Conservation (phyloP, 805 yeast genomes). For the Isabelozyma rhagii region DNA sequence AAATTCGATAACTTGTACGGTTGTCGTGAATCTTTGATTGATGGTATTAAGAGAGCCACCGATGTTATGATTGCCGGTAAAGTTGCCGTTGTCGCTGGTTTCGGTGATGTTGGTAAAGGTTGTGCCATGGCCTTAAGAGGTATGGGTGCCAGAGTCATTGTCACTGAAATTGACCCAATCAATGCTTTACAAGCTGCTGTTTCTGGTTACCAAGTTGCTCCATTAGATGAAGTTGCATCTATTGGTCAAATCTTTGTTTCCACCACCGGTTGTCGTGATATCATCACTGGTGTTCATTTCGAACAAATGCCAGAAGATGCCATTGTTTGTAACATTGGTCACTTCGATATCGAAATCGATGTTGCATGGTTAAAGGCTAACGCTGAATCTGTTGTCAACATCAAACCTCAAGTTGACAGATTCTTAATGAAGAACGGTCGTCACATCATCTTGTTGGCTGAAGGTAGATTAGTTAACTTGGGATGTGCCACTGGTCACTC, state of each 20-base stretch:
- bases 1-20: constrained; percentile 99
- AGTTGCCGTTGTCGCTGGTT: constrained; percentile 98
- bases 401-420: constrained; percentile 99
- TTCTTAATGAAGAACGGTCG: constrained; percentile 84
- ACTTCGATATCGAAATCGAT: constrained; percentile 97
- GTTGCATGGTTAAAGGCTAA: constrained; percentile 98
- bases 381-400: constrained; percentile 91
- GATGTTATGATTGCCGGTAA: constrained; percentile 99
- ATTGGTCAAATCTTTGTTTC: constrained; percentile 97
- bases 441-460: constrained; percentile 94
- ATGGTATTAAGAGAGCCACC: constrained; percentile 99
- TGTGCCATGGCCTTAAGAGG: constrained; percentile 98
- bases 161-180: constrained; percentile 97
- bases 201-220: constrained; percentile 94
- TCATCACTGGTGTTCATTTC: constrained; percentile 87
- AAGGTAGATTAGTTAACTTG: constrained; percentile 98
- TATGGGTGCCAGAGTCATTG: constrained; percentile 98
- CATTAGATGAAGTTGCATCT: constrained; percentile 90
- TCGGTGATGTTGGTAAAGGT: constrained; percentile 99
- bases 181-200: constrained; percentile 99
- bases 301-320: constrained; percentile 97
- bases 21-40: constrained; percentile 97
- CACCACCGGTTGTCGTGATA: constrained; percentile 99
- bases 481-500: constrained; percentile 99
- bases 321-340: constrained; percentile 99